Percentiles rank a stretch among this genome's conserved stretches.
These are phyloP conservation scores for Rhynchospora pubera DNA, from an alignment of 176 grass and related monocot genomes.

Conservation along the genomic window DNA sequence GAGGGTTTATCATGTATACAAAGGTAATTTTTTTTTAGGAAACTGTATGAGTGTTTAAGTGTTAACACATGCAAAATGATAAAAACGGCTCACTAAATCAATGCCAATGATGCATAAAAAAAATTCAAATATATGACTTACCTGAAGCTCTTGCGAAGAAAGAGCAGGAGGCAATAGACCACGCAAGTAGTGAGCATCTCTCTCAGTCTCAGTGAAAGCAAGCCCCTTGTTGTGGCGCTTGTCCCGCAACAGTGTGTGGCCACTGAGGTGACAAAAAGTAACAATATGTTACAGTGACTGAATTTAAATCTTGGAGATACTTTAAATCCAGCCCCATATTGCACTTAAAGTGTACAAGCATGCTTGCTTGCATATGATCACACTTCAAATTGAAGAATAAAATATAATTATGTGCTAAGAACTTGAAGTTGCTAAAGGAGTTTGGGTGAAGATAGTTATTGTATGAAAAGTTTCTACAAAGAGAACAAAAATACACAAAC, in stretches of 20 bases:
- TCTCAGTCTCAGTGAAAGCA: conserved; percentile 61
- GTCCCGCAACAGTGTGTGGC: conserved; percentile 70
- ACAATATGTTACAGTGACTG: neutral
- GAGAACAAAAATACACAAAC: neutral
- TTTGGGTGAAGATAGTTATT: neutral
- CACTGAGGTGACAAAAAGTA: conserved; percentile 26
- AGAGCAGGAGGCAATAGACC: conserved; percentile 65
- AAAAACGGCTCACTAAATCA: neutral
- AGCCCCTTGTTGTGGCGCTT: conserved; percentile 86
- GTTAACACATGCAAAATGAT: neutral
- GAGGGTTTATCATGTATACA: no score
- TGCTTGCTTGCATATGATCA: neutral
- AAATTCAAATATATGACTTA: conserved; percentile 7
- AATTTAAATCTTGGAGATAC: neutral
- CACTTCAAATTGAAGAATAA: neutral
- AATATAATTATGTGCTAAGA: neutral
- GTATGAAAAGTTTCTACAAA: neutral
- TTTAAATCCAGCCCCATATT: neutral
- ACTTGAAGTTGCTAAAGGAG: neutral
- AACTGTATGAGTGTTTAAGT: neutral
- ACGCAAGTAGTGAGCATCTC: conserved; percentile 65
- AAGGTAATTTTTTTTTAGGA: no score
- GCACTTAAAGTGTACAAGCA: neutral
- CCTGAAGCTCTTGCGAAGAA: conserved; percentile 72
- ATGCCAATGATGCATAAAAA: neutral